Conservation (phyloP, 139 green algal species). For the Pycnococcus provasolii region DNA sequence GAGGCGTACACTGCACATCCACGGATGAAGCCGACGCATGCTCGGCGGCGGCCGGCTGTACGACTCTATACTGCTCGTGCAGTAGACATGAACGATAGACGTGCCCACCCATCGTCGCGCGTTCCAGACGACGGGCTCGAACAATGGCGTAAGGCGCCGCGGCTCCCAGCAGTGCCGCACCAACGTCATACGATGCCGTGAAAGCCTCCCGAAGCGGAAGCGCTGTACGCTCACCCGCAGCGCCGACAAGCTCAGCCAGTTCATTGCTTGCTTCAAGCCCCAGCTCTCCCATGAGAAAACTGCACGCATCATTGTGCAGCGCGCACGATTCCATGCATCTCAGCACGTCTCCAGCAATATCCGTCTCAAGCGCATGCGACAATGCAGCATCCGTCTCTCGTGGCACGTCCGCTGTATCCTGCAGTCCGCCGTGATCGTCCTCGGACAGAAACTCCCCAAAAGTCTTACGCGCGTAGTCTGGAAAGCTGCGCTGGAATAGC, state of each 20-base stretch:
- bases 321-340: too few species aligned
- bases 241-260: neutral
- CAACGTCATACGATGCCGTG: neutral
- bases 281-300: neutral
- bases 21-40: neutral
- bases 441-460: too few species aligned
- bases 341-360: too few species aligned
- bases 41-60: neutral
- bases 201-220: neutral
- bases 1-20: neutral
- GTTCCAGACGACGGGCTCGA: too few species aligned
- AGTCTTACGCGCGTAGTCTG: too few species aligned
- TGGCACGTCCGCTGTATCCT: too few species aligned
- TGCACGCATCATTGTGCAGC: too few species aligned
- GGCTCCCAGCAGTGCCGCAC: neutral
- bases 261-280: constrained; percentile 20
- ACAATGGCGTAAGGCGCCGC: neutral
- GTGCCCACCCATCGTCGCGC: neutral
- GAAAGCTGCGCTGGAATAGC: too few species aligned
- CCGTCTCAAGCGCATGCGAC: too few species aligned
- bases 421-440: too few species aligned
- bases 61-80: neutral
- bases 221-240: neutral
- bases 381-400: too few species aligned
- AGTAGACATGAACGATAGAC: neutral